phyloP scores from a whole-genome alignment of 345 rosid species.

The Lagerstroemia speciosa region DNA sequence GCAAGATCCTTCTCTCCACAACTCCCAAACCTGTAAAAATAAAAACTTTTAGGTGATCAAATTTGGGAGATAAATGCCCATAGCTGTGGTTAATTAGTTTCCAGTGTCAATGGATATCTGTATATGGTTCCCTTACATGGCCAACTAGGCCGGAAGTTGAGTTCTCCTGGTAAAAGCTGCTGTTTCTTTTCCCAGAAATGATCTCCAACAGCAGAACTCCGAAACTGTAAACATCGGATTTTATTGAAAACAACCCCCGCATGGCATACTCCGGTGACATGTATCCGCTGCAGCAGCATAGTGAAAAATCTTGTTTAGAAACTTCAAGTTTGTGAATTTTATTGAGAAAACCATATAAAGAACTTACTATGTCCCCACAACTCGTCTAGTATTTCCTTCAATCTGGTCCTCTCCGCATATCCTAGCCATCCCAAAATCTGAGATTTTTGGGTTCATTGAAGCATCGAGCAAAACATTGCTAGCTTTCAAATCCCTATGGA shows the following conservation, averaged over 20 bases:
- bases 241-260: slow-evolving; percentile 49
- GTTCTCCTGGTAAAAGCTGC: neutral
- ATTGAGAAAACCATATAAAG: neutral
- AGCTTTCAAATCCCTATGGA: slow-evolving; percentile 15
- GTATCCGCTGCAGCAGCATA: slow-evolving; percentile 31
- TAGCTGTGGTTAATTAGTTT: neutral
- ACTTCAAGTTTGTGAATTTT: neutral
- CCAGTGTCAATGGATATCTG: neutral
- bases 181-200: slow-evolving; percentile 12
- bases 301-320: neutral
- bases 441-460: slow-evolving; percentile 16
- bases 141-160: neutral
- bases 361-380: slow-evolving; percentile 17
- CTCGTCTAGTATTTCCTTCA: slow-evolving; percentile 5
- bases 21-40: slow-evolving; percentile 41
- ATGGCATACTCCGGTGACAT: slow-evolving; percentile 78
- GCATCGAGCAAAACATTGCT: slow-evolving; percentile 13
- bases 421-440: slow-evolving; percentile 14
- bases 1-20: slow-evolving; percentile 31
- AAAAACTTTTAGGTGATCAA: neutral
- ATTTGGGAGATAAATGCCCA: neutral
- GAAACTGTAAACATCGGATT: slow-evolving; percentile 66
- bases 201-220: slow-evolving; percentile 61
- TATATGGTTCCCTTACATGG: neutral
- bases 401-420: slow-evolving; percentile 8